These are phyloP conservation scores for Arabis alpina DNA, from an alignment of 345 rosid species.

Conservation along the genomic window DNA sequence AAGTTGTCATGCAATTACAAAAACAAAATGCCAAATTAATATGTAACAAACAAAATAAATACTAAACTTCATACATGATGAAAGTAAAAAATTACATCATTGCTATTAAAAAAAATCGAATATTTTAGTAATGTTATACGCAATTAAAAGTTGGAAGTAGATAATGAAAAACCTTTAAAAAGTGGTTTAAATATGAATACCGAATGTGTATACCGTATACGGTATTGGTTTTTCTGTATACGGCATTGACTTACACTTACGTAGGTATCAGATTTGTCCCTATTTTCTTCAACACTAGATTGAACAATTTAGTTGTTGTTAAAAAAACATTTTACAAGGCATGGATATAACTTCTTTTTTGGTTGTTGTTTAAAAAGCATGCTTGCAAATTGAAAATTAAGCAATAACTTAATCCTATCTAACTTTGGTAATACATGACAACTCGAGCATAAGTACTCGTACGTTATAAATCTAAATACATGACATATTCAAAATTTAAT, in stretches of 20 bases:
- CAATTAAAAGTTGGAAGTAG: neutral
- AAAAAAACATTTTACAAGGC: neutral
- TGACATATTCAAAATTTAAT: neutral
- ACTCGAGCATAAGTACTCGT: neutral
- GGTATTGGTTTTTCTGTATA: too few species aligned
- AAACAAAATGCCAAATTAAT: neutral
- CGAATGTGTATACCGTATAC: neutral
- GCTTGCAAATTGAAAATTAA: neutral
- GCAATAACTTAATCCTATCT: neutral
- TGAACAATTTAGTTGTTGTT: neutral
- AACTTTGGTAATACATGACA: neutral
- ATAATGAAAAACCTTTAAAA: neutral
- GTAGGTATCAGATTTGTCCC: too few species aligned
- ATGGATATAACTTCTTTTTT: too few species aligned
- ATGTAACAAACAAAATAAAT: neutral
- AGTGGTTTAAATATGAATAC: neutral
- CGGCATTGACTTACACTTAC: too few species aligned
- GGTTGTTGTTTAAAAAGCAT: neutral
- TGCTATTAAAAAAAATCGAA: too few species aligned
- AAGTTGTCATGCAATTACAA: neutral
- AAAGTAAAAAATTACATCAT: too few species aligned
- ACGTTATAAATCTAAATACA: constrained; percentile 3
- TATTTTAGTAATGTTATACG: neutral
- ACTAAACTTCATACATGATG: neutral
- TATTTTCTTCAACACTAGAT: neutral